These are phyloP conservation scores for Vigna unguiculata DNA, from an alignment of 306 rosid species.

Conservation along the genomic window DNA sequence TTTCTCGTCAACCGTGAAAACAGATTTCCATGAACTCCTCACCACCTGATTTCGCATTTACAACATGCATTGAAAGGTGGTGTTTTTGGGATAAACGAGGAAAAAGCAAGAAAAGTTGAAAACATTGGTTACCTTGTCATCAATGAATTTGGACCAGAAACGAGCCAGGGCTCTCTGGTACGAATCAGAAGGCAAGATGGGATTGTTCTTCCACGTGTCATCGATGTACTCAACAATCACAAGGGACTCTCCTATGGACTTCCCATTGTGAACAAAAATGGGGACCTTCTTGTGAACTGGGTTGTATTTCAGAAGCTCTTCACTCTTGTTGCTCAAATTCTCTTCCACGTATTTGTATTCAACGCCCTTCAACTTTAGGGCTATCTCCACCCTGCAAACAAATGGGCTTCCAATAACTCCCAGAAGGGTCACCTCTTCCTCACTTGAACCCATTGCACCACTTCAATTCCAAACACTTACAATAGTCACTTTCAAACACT, in stretches of 20 bases:
- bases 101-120: neutral
- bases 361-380: conserved; percentile 66
- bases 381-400: conserved; percentile 53
- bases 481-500: too few species aligned
- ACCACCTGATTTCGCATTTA: conserved; percentile 6
- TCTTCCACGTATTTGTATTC: conserved; percentile 52
- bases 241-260: conserved; percentile 59
- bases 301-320: conserved; percentile 55
- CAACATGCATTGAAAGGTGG: neutral
- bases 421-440: conserved; percentile 49
- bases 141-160: conserved; percentile 70
- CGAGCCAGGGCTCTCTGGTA: conserved; percentile 58
- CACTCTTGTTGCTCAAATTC: conserved; percentile 52
- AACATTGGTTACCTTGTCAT: conserved; percentile 59
- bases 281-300: conserved; percentile 70
- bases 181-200: conserved; percentile 57
- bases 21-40: conserved; percentile 30
- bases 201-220: conserved; percentile 52
- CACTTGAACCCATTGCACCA: conserved; percentile 31
- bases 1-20: conserved; percentile 7
- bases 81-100: neutral
- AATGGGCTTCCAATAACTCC: conserved; percentile 58
- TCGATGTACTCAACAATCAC: conserved; percentile 61
- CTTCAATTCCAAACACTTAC: too few species aligned
- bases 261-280: conserved; percentile 55